These are phyloP conservation scores for Phialemoniopsis sp. DNA, from an alignment of 2,329 filamentous ascomycete genomes.

Conservation along the genomic window DNA sequence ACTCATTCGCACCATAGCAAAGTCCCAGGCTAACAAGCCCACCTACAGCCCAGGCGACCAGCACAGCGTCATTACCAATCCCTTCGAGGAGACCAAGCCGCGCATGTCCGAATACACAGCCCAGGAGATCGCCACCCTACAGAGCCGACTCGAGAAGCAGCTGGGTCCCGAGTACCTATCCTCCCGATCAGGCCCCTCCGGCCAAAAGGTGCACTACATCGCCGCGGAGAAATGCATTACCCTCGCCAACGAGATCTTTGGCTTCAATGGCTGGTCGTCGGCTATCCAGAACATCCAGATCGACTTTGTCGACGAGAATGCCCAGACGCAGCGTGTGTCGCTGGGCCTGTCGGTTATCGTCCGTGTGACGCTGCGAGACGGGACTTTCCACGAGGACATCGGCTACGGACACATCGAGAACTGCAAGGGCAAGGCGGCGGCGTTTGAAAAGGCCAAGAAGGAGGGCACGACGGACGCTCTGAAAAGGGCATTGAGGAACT, in stretches of 20 bases:
- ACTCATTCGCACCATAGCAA: neutral
- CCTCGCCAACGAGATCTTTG: constrained; percentile 91
- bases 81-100: constrained; percentile 70
- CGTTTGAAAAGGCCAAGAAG: constrained; percentile 98
- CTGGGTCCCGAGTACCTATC: constrained; percentile 96
- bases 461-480: constrained; percentile 93
- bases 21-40: constrained; percentile 2
- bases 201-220: constrained; percentile 86
- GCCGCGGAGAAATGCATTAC: constrained; percentile 96
- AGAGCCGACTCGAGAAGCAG: constrained; percentile 84
- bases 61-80: constrained; percentile 63
- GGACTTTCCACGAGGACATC: constrained; percentile 96
- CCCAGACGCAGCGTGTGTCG: constrained; percentile 72
- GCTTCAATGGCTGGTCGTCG: constrained; percentile 96
- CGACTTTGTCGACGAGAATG: constrained; percentile 89
- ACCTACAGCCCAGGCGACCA: constrained; percentile 62
- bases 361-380: constrained; percentile 84
- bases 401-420: constrained; percentile 98
- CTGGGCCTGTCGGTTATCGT: constrained; percentile 88
- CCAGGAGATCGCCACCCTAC: constrained; percentile 83
- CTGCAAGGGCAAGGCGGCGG: constrained; percentile 87
- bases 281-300: constrained; percentile 93
- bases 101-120: constrained; percentile 80
- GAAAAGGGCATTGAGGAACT: constrained; percentile 84
- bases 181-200: constrained; percentile 74